phyloP scores from a whole-genome alignment of 371 early-diverging fungal species.

The Actinomortierella ambigua region DNA sequence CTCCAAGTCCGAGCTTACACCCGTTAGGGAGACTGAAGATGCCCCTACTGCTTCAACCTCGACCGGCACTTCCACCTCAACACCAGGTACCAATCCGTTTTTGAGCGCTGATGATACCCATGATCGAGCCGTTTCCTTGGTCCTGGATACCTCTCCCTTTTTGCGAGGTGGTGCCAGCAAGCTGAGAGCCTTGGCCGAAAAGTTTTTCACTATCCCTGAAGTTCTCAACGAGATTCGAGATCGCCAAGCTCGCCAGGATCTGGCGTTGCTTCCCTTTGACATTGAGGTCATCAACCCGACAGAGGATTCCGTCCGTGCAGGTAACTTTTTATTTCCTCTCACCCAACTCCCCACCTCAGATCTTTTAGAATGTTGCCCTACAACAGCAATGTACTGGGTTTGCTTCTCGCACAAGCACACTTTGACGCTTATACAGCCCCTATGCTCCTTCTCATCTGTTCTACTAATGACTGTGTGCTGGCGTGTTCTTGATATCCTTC shows the following conservation, averaged over 20 bases:
- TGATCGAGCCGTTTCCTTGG: slow-evolving; percentile 49
- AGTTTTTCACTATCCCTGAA: slow-evolving; percentile 87
- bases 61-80: no score
- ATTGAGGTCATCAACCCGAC: slow-evolving; percentile 70
- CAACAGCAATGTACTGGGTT: no score
- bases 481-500: neutral
- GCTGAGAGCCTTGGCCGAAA: slow-evolving; percentile 61
- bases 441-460: no score
- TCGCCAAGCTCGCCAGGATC: slow-evolving; percentile 68
- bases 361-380: no score
- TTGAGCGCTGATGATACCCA: slow-evolving; percentile 29
- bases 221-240: slow-evolving; percentile 89
- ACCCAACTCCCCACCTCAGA: no score
- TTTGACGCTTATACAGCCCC: no score
- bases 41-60: no score
- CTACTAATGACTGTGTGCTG: no score
- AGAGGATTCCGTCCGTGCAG: slow-evolving; percentile 77
- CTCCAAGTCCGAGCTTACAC: no score
- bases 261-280: slow-evolving; percentile 71
- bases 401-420: no score
- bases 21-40: no score
- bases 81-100: slow-evolving; percentile 20
- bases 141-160: slow-evolving; percentile 75
- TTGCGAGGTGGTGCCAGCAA: slow-evolving; percentile 54
- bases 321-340: slow-evolving; percentile 42